Evolutionary conservation across 2,329 filamentous ascomycete genomes (phyloP), one percentile per base, ranked within the genome.

Genomic region (Lasiodiplodia sp.): DNA sequence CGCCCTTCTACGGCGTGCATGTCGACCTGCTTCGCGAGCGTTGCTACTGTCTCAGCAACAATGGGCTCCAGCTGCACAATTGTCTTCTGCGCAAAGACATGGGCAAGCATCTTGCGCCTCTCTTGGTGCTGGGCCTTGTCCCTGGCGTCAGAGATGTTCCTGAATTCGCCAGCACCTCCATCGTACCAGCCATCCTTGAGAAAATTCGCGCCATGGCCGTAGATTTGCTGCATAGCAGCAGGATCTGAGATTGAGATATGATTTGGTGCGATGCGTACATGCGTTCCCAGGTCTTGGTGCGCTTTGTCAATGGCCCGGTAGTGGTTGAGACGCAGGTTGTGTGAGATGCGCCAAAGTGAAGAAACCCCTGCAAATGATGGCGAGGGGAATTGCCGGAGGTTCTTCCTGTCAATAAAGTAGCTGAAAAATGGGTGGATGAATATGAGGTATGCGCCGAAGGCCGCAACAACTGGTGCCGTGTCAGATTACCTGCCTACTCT

Each of bases 151-250:
- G 84, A 84, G 3, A 87, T 80, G 68, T 87, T 83, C 70, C 77
- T 83, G 73, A 87, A 85, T 0, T 81, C 80, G 2, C 85, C 84
- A 0, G 84, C 77, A 0, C 80, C 77, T 25, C 81, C 73, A 16
- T 78, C 63, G 38, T 75, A 76, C 72, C 70, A 75, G 12, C 68
- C 71, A 4, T 72, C 75, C 63, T 76, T 75, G n/a, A 71, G 64
- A 2, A 73, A 69, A 0, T 73, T 71, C 0, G 69, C 70, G n/a
- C 67, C 66, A 34, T 70, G 53, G 12, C 70, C 71, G 52, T 75
- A 75, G 16, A 75, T 70, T 1, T 67, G 49, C 72, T 84, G 84
- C 71, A 84, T 83, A 3, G 75, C 75, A 23, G 74, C 74, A n/a
- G 74, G 38, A 47, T 77, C 74, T 4, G 37, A 38, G 37, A 38